A percentile compares a stretch with the other conserved stretches of the same genome.
Conservation (phyloP, 1,284 basidiomycete species). For the Bondarzewia mesenterica region DNA sequence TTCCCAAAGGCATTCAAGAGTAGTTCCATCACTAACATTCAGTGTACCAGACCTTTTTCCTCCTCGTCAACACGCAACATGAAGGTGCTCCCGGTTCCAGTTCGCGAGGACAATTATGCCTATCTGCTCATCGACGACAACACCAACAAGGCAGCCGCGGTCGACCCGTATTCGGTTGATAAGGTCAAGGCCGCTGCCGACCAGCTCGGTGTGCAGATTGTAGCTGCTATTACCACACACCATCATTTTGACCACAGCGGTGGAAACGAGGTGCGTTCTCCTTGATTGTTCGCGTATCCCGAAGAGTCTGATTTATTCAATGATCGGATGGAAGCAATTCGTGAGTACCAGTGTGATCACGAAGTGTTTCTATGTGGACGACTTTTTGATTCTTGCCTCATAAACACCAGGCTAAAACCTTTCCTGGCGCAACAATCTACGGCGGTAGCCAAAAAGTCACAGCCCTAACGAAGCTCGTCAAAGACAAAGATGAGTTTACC, state of each 20-base stretch:
- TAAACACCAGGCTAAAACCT: slow-evolving; percentile 48
- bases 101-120: slow-evolving; percentile 82
- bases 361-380: neutral
- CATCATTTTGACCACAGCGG: slow-evolving; percentile 90
- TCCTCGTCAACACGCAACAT: slow-evolving; percentile 27
- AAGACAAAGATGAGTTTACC: slow-evolving; percentile 71
- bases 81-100: slow-evolving; percentile 71
- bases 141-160: slow-evolving; percentile 63
- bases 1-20: no score
- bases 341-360: slow-evolving; percentile 31
- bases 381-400: neutral
- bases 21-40: no score
- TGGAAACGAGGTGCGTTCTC: slow-evolving; percentile 62
- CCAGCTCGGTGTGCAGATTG: slow-evolving; percentile 59
- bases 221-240: slow-evolving; percentile 80
- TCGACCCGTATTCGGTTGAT: slow-evolving; percentile 79
- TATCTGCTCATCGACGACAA: slow-evolving; percentile 78
- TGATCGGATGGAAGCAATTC: slow-evolving; percentile 34
- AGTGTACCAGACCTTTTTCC: slow-evolving; percentile 4
- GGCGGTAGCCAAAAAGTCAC: slow-evolving; percentile 74
- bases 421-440: slow-evolving; percentile 68
- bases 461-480: slow-evolving; percentile 66
- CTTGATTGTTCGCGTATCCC: neutral
- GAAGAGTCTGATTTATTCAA: neutral
- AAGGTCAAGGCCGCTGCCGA: slow-evolving; percentile 68